A percentile compares a stretch with the other conserved stretches of the same genome.
These are phyloP conservation scores for Hypoxylon sp. DNA, from an alignment of 2,329 filamentous ascomycete species.

Conservation along the genomic window DNA sequence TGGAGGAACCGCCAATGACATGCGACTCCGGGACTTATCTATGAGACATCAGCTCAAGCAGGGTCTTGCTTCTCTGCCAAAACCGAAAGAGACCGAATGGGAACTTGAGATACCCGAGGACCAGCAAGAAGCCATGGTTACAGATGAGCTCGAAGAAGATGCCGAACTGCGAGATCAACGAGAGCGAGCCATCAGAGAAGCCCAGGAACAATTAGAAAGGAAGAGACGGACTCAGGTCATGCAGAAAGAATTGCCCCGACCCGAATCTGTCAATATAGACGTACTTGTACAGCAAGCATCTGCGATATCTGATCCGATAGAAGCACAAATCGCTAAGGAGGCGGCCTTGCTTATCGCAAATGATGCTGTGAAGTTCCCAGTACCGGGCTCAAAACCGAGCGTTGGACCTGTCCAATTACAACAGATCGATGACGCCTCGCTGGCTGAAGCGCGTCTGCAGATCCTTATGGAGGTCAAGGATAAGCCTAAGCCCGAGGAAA, in stretches of 20 bases:
- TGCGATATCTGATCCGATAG: conserved; percentile 73
- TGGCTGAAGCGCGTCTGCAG: conserved; percentile 82
- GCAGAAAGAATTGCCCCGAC: conserved; percentile 85
- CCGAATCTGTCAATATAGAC: conserved; percentile 78
- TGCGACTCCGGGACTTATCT: conserved; percentile 78
- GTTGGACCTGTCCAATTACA: conserved; percentile 74
- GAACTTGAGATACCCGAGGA: conserved; percentile 94
- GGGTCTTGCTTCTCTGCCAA: conserved; percentile 86
- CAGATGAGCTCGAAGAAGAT: conserved; percentile 70
- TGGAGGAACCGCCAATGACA: conserved; percentile 82
- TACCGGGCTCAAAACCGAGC: conserved; percentile 76
- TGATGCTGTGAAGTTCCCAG: conserved; percentile 81
- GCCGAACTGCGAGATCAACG: conserved; percentile 83
- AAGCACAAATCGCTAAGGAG: conserved; percentile 81
- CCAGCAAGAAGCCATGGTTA: conserved; percentile 70
- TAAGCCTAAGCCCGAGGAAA: conserved; percentile 64
- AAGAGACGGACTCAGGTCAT: conserved; percentile 91
- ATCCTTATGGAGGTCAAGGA: conserved; percentile 78
- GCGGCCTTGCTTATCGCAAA: conserved; percentile 84
- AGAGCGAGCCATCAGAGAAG: conserved; percentile 80
- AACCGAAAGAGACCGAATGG: conserved; percentile 94
- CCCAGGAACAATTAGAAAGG: conserved; percentile 82
- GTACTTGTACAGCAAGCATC: conserved; percentile 76
- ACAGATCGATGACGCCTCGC: conserved; percentile 76
- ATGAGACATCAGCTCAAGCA: conserved; percentile 77